Evolutionary conservation across 2,329 filamentous ascomycete genomes (phyloP).

Genomic region (Chaetoscypha palmicola): DNA sequence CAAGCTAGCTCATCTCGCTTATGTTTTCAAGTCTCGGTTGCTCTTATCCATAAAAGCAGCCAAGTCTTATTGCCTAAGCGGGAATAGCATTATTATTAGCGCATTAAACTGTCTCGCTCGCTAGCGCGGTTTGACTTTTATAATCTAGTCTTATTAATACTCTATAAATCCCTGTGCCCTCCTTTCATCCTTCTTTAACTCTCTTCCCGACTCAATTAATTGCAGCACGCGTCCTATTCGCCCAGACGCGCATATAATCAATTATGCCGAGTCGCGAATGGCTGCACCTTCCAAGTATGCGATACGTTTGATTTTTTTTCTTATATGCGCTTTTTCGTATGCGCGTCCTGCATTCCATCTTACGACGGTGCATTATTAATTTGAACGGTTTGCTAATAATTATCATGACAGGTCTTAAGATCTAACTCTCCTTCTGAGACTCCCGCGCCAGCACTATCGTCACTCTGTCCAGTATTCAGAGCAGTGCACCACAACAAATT

Average conservation of each 20-base stretch:
- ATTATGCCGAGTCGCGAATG: neutral
- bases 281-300: constrained; percentile 3
- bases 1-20: constrained; percentile 1
- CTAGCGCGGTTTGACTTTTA: constrained; percentile 14
- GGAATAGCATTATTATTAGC: constrained; percentile 12
- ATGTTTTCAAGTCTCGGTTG: neutral
- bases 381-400: neutral
- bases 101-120: constrained; percentile 6
- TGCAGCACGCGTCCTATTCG: constrained; percentile 6
- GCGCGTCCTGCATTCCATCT: neutral
- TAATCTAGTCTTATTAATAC: constrained; percentile 13
- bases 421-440: neutral
- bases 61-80: constrained; percentile 4
- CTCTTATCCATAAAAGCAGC: constrained; percentile 5
- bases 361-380: neutral
- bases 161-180: constrained; percentile 10
- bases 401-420: constrained; percentile 4
- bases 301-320: neutral
- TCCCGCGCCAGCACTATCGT: no score
- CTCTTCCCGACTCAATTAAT: neutral
- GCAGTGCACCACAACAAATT: no score
- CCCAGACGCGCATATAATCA: constrained; percentile 3
- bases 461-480: no score
- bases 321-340: neutral
- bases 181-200: constrained; percentile 1